Evolutionary conservation across 495 filamentous ascomycete species (phyloP), one percentile per base, ranked within the genome.

Genomic region (Haplographium delicatum): DNA sequence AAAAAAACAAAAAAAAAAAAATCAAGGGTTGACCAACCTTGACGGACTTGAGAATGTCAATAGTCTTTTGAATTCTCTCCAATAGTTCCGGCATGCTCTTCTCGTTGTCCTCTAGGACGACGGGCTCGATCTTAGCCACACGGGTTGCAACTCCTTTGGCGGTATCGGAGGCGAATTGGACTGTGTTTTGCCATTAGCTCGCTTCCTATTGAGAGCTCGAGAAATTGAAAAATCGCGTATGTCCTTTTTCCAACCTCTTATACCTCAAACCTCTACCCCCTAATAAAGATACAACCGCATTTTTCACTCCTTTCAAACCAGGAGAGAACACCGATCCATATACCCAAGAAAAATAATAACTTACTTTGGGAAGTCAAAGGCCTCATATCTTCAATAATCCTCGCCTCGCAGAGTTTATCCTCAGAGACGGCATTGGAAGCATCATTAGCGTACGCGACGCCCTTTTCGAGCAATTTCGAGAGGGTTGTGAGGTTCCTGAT

Each of bases 341-440:
- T n/a, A n/a, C n/a, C n/a, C n/a, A n/a, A n/a, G n/a, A 19, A 34
- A 33, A n/a, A n/a, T 13, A 24, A 19, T 25, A 27, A 43, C 38
- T 8, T 33, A 53, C 50, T 59, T 53, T 76, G 73, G 60, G 62
- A 75, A 30, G 63, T 24, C 11, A 75, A 50, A 5, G 64, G 53
- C 22, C 61, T 51, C 73, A 75, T 75, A 63, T 72, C 70, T 0
- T 45, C 58, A 44, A 60, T 56, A 33, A 67, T 50, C 9, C 53
- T 45, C 19, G 44, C 10, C 8, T 59, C 44, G 23, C 50, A 4
- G 22, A 62, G 34, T 1, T 8, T 15, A 3, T 38, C 16, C 7
- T 47, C 47, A 1, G 38, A 35, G n/a, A 53, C 35, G 3, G 1
- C 15, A 7, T 22, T 24, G 4, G n/a, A 9, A 11, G 27, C 9